Evolutionary conservation across 495 filamentous ascomycete species (phyloP).

Genomic region (Penicillium goetzii): DNA sequence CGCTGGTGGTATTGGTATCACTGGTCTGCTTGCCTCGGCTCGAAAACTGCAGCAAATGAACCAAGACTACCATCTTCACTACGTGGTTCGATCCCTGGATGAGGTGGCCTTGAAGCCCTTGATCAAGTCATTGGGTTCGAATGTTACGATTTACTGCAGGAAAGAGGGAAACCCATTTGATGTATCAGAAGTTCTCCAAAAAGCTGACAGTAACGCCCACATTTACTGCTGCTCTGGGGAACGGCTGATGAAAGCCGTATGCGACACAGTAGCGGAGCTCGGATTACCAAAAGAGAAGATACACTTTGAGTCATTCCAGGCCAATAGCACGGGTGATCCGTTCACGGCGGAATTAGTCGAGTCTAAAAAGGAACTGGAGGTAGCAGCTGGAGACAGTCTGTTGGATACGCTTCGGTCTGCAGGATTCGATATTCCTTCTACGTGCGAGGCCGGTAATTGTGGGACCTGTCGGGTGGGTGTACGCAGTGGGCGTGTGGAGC

Average conservation of each 20-base stretch:
- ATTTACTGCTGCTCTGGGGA: conserved; percentile 15
- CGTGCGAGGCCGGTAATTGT: conserved; percentile 20
- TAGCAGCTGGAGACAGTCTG: conserved; percentile 6
- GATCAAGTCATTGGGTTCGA: conserved; percentile 2
- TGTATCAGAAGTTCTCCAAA: conserved; percentile 2
- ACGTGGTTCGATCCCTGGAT: conserved; percentile 12
- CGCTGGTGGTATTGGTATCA: conserved; percentile 21
- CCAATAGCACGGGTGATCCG: conserved; percentile 10
- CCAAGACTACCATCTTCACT: conserved; percentile 16
- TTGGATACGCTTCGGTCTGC: conserved; percentile 13
- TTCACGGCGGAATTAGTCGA: conserved; percentile 12
- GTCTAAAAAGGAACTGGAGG: conserved; percentile 10
- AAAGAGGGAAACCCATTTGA: neutral
- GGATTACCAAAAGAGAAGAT: conserved; percentile 10
- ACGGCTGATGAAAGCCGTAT: conserved; percentile 9
- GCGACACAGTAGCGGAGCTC: neutral
- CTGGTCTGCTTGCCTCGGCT: conserved; percentile 13
- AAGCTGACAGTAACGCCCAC: conserved; percentile 9
- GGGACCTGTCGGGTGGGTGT: conserved; percentile 19
- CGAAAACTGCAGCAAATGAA: neutral
- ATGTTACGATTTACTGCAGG: conserved; percentile 18
- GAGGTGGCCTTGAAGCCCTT: conserved; percentile 12
- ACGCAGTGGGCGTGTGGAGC: conserved; percentile 7
- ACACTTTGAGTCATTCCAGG: conserved; percentile 16
- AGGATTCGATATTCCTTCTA: conserved; percentile 18